These are phyloP conservation scores for Trichoderma erinaceum DNA, from an alignment of 495 filamentous ascomycete species.

Conservation along the genomic window DNA sequence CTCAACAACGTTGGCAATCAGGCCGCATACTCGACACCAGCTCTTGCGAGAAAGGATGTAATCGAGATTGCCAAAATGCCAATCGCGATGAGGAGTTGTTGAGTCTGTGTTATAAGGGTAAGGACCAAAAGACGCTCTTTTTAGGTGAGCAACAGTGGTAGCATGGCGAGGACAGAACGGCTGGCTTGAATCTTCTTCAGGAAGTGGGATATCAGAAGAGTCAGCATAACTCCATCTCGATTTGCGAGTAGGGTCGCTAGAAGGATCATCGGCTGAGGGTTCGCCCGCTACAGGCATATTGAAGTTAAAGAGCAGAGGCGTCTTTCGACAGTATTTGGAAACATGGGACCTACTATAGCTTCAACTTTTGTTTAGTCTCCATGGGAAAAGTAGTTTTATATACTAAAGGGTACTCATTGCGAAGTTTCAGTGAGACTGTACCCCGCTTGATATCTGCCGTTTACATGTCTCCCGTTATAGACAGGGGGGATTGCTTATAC, in stretches of 20 bases:
- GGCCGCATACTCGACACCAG: not conserved
- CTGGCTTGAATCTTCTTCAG: not conserved
- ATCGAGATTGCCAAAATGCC: constrained; percentile 3
- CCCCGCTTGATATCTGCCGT: too few species aligned
- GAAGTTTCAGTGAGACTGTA: too few species aligned
- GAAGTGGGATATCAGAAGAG: not conserved
- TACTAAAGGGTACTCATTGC: too few species aligned
- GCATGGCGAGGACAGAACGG: constrained; percentile 1
- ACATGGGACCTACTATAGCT: too few species aligned
- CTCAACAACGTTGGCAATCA: not conserved
- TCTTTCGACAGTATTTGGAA: too few species aligned
- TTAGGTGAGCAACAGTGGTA: not conserved
- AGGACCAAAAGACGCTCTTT: not conserved
- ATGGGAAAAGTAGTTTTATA: too few species aligned
- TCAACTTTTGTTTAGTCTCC: too few species aligned
- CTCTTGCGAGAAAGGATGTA: not conserved
- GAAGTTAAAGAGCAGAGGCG: not conserved
- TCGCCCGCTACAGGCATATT: not conserved
- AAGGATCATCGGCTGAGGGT: not conserved
- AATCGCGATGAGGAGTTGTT: not conserved
- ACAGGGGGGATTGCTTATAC: too few species aligned
- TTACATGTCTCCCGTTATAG: too few species aligned
- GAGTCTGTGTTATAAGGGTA: not conserved
- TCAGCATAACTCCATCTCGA: not conserved
- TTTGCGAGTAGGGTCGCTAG: not conserved